These are phyloP conservation scores for Puccinia polysora DNA, from an alignment of 1,284 basidiomycete genomes.

Conservation along the genomic window DNA sequence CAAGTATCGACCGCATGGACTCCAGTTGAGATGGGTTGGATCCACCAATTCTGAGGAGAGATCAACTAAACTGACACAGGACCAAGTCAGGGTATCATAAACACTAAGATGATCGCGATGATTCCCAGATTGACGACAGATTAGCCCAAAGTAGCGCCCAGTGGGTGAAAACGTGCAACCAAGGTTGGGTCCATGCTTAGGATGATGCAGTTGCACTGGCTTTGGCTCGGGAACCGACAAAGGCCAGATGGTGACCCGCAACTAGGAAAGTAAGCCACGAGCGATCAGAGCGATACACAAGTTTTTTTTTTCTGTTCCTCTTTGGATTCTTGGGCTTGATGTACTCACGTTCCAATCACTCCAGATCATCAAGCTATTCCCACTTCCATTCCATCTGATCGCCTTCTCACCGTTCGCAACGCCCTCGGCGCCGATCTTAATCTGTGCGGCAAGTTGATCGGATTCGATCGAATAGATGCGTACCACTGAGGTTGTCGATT, in stretches of 20 bases:
- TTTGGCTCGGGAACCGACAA: slow-evolving; percentile 20
- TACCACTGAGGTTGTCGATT: slow-evolving; percentile 4
- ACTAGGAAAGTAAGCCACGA: not conserved
- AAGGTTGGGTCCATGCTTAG: slow-evolving; percentile 21
- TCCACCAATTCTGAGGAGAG: slow-evolving; percentile 15
- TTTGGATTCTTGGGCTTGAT: not conserved
- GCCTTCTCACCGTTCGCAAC: slow-evolving; percentile 33
- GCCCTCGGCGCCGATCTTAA: slow-evolving; percentile 33
- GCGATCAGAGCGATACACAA: not conserved
- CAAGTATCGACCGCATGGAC: slow-evolving; percentile 32
- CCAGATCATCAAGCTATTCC: slow-evolving; percentile 33
- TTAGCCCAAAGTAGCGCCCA: slow-evolving; percentile 20
- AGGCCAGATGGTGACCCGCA: slow-evolving; percentile 34
- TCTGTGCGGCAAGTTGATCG: slow-evolving; percentile 20
- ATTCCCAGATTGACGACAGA: slow-evolving; percentile 30
- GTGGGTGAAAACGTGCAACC: slow-evolving; percentile 17
- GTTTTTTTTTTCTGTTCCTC: not conserved
- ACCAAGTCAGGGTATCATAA: slow-evolving; percentile 23
- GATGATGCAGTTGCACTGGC: slow-evolving; percentile 37
- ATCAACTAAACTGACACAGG: slow-evolving; percentile 27
- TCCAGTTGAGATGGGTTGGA: slow-evolving; percentile 18
- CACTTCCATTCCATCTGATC: slow-evolving; percentile 23
- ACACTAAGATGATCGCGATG: slow-evolving; percentile 23
- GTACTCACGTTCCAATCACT: slow-evolving; percentile 37
- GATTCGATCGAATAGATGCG: slow-evolving; percentile 30